These are phyloP conservation scores for Vachellia pachyceras DNA, from an alignment of 306 rosid genomes.

Conservation along the genomic window DNA sequence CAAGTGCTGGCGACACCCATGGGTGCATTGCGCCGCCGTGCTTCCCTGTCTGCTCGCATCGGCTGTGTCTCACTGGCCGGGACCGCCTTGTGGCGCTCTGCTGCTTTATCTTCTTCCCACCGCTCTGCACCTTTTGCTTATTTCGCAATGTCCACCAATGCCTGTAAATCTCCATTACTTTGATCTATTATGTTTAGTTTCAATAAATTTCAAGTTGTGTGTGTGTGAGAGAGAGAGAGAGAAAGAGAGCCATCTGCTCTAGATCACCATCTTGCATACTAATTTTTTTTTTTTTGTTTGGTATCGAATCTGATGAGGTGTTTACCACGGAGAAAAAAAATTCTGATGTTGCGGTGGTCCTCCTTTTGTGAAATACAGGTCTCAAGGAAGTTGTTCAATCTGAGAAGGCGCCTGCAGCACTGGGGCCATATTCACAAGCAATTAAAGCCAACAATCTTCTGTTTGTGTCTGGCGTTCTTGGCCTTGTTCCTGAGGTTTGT, in stretches of 20 bases:
- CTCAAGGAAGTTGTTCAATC: slow-evolving; percentile 81
- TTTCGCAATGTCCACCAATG: slow-evolving; percentile 61
- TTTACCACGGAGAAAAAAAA: too few species aligned
- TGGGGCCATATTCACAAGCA: slow-evolving; percentile 91
- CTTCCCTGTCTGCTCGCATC: slow-evolving; percentile 57
- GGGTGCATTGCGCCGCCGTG: slow-evolving; percentile 46
- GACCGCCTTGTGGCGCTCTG: slow-evolving; percentile 58
- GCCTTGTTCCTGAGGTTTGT: too few species aligned
- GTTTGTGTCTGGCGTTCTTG: slow-evolving; percentile 61
- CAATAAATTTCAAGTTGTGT: background rate
- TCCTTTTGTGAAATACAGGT: slow-evolving; percentile 47
- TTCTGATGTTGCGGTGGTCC: background rate
- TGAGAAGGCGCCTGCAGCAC: slow-evolving; percentile 93
- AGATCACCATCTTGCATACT: background rate
- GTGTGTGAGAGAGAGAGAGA: background rate
- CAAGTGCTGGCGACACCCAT: slow-evolving; percentile 59
- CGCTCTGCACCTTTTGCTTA: slow-evolving; percentile 71
- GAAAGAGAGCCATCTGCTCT: background rate
- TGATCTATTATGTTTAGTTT: background rate
- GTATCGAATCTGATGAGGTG: background rate
- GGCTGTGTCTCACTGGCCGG: slow-evolving; percentile 70
- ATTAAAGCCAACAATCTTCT: slow-evolving; percentile 34
- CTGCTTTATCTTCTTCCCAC: slow-evolving; percentile 41
- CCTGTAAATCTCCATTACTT: slow-evolving; percentile 48
- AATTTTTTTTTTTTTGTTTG: too few species aligned